phyloP scores from a whole-genome alignment of 257 asterid species.

The Solanum commersonii region DNA sequence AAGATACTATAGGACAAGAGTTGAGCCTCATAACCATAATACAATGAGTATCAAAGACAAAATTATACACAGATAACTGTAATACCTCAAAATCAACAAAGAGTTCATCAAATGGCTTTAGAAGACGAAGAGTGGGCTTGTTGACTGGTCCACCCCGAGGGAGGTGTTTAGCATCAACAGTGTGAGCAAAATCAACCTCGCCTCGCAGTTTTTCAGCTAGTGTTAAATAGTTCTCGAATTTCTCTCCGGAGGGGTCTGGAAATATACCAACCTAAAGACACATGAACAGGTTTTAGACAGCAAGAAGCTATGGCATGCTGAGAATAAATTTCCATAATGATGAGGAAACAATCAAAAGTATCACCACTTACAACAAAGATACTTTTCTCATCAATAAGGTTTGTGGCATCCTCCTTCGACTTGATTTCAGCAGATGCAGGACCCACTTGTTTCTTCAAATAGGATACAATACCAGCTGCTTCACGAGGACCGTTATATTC shows the following conservation, averaged over 20 bases:
- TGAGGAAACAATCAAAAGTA: background rate
- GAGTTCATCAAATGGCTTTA: slow-evolving; percentile 81
- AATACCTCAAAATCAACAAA: slow-evolving; percentile 61
- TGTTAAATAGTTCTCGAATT: slow-evolving; percentile 42
- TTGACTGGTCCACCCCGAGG: slow-evolving; percentile 63
- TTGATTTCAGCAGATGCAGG: slow-evolving; percentile 77
- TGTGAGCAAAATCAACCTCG: slow-evolving; percentile 60
- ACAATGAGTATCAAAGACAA: background rate
- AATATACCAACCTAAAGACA: slow-evolving; percentile 63
- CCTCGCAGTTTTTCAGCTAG: slow-evolving; percentile 70
- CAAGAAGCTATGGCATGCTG: background rate
- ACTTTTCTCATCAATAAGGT: slow-evolving; percentile 40
- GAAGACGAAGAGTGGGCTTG: slow-evolving; percentile 66
- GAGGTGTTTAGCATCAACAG: slow-evolving; percentile 62
- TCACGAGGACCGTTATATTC: slow-evolving; percentile 88
- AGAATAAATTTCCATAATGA: background rate
- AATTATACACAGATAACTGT: background rate
- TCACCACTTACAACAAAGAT: slow-evolving; percentile 45
- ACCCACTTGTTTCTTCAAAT: slow-evolving; percentile 72
- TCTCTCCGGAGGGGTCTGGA: slow-evolving; percentile 55
- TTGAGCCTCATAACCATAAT: background rate
- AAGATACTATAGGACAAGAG: background rate
- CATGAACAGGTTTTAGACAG: background rate
- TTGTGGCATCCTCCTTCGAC: slow-evolving; percentile 48
- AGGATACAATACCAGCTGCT: slow-evolving; percentile 60